Evolutionary conservation across 2,329 filamentous ascomycete species (phyloP).

Genomic region (Stachybotrys chlorohalonatus): DNA sequence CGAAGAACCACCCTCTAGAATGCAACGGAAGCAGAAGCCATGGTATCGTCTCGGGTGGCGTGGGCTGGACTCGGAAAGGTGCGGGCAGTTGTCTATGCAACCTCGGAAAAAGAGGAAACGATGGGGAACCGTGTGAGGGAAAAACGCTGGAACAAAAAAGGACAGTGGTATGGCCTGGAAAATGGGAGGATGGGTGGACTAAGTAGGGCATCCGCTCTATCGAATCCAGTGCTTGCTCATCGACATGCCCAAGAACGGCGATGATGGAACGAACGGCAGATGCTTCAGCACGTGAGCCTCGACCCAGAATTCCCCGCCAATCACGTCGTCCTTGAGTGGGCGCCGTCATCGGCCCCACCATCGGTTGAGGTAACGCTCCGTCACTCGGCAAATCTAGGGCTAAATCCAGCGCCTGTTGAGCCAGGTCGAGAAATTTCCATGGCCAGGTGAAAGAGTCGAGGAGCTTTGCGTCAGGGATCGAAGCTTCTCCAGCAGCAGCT

Average conservation of each 20-base stretch:
- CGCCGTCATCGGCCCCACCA: neutral
- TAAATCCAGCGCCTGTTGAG: constrained; percentile 2
- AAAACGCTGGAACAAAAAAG: too few relatives aligned
- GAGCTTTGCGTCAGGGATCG: neutral
- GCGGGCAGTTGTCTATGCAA: neutral
- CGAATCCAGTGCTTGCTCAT: neutral
- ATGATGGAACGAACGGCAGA: constrained; percentile 1
- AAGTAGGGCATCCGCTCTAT: neutral
- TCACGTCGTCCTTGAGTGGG: neutral
- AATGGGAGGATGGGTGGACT: neutral
- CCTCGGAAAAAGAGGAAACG: neutral
- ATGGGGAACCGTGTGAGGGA: neutral
- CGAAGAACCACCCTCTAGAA: constrained; percentile 45
- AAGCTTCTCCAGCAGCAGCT: neutral
- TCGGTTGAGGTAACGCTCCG: constrained; percentile 12
- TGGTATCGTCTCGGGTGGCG: constrained; percentile 4
- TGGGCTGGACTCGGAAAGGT: neutral
- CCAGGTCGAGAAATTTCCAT: constrained; percentile 16
- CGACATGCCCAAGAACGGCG: neutral
- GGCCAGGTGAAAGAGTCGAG: neutral
- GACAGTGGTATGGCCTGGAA: neutral
- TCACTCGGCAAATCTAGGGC: constrained; percentile 11
- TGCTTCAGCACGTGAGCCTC: neutral
- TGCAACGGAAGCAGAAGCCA: constrained; percentile 31
- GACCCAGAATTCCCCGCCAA: neutral